These are phyloP conservation scores for Fraxinus baroniana DNA, from an alignment of 305 asterid species.

Conservation along the genomic window DNA sequence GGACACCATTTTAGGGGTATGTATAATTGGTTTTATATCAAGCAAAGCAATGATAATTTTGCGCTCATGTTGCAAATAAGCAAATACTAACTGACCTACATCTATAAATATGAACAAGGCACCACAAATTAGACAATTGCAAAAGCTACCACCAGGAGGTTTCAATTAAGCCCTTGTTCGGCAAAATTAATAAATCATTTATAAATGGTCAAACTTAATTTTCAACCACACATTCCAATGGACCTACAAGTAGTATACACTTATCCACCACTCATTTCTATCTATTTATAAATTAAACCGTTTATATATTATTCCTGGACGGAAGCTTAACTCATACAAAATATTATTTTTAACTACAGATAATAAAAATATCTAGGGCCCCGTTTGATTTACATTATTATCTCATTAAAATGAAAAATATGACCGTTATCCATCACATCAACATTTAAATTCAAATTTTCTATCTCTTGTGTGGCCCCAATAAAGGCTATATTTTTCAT, in stretches of 20 bases:
- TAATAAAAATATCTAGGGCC: not conserved
- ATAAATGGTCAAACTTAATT: not conserved
- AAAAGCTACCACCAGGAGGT: constrained; percentile 8
- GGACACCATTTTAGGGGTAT: not conserved
- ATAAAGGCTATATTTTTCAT: too few species aligned
- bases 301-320: not conserved
- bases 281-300: not conserved
- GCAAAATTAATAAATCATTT: not conserved
- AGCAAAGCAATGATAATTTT: not conserved
- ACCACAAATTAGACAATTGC: not conserved
- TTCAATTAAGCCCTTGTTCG: not conserved
- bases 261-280: not conserved
- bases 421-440: too few species aligned
- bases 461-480: too few species aligned
- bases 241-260: not conserved
- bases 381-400: too few species aligned
- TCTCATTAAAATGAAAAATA: too few species aligned
- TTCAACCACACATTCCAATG: not conserved
- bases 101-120: not conserved
- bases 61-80: not conserved
- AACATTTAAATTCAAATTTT: too few species aligned
- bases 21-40: not conserved
- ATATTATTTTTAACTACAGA: not conserved
- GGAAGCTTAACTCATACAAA: not conserved
- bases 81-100: not conserved